Base-by-base conservation (phyloP, 441 rosid genomes). In the Croton setiger region DNA sequence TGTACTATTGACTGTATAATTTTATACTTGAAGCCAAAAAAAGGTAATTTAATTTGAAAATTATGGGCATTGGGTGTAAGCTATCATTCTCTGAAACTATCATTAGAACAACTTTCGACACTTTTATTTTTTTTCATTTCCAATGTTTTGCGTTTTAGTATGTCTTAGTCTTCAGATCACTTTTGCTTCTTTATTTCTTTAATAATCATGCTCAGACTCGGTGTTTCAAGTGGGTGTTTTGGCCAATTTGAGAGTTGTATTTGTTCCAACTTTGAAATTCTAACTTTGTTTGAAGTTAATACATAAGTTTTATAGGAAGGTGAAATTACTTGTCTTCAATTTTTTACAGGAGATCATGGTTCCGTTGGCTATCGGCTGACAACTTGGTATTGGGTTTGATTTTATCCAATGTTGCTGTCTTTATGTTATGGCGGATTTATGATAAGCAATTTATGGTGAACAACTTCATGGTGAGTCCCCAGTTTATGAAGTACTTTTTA, bases 381-480 rank as follows among this genome's bases (percentile, higher is more conserved):
- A 81, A 84, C 58, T 75, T 85, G 73, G 90, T 94, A 64, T 80
- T 83, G 75, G 91, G 93, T 41, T 76, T 94, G 82, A 70, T 91
- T 43, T 5, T 86, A 69, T 80, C 90, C 67, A 91, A 94, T 75
- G 70, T 81, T 78, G 89, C 78, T 52, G 89, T 91, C 62, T 94
- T 89, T 79, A 0, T 84, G 53, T 79, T 87, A 79, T 90, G 96
- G 98, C 83, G 82, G 41, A 67, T 85, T 64, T 88, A 82, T 8
- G 78, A 83, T 80, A 48, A 43, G 33, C 77, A 35, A 21, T 91
- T 90, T 81, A 91, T 94, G 98, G 54, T 64, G 60, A 66, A 84
- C 10, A 87, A 91, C 77, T 92, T 92, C 80, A 92, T 85, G 77
- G 98, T 92, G 69, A 79, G 90, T 68, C 71, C 74, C 73, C 76